These are phyloP conservation scores for Fusarium sp. DNA, from an alignment of 2,329 filamentous ascomycete species.

Conservation along the genomic window DNA sequence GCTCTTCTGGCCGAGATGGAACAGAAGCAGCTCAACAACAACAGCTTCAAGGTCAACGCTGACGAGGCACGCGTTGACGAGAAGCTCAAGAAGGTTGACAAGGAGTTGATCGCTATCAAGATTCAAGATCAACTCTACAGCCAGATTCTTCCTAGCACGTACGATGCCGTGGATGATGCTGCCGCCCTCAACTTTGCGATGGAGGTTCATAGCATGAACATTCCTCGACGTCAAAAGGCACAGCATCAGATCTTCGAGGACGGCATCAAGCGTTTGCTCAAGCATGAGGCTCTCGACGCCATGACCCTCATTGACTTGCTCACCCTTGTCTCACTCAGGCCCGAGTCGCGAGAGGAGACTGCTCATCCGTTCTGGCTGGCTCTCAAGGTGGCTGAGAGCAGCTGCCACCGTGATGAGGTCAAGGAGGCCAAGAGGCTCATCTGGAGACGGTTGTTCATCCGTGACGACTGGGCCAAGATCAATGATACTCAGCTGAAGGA, in stretches of 20 bases:
- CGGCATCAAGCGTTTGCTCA: slow-evolving; percentile 75
- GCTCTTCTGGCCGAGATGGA: slow-evolving; percentile 73
- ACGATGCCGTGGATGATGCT: slow-evolving; percentile 80
- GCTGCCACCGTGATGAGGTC: slow-evolving; percentile 65
- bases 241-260: slow-evolving; percentile 78
- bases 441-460: slow-evolving; percentile 87
- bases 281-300: slow-evolving; percentile 76
- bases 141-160: slow-evolving; percentile 75
- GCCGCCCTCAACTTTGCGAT: slow-evolving; percentile 82
- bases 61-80: slow-evolving; percentile 53
- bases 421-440: slow-evolving; percentile 71
- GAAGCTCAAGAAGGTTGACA: slow-evolving; percentile 65
- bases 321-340: slow-evolving; percentile 72
- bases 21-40: slow-evolving; percentile 42
- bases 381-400: slow-evolving; percentile 68
- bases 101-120: slow-evolving; percentile 73
- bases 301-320: slow-evolving; percentile 77
- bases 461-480: slow-evolving; percentile 84
- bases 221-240: slow-evolving; percentile 69
- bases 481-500: slow-evolving; percentile 81
- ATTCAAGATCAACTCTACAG: slow-evolving; percentile 84
- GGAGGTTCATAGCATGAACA: slow-evolving; percentile 69
- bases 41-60: slow-evolving; percentile 51
- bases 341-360: slow-evolving; percentile 62
- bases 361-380: slow-evolving; percentile 80